Base-by-base conservation (phyloP, 1,284 basidiomycete genomes). In the Volvariella volvacea region DNA sequence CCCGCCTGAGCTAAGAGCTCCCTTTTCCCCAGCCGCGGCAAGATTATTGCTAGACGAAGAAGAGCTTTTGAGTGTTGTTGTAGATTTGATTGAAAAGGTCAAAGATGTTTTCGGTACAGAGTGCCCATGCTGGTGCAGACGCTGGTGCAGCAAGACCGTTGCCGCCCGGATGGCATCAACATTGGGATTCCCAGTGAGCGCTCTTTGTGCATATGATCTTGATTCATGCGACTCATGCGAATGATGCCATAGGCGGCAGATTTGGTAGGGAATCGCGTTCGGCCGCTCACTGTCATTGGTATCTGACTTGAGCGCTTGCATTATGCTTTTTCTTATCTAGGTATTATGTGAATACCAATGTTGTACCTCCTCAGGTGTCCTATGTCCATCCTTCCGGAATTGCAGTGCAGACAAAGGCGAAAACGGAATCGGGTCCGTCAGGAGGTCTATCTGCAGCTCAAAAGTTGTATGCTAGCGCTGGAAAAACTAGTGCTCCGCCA, bases 131-230 rank as follows among this genome's bases (percentile, higher is more conserved):
- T 6, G 25, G 25, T n/a, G n/a, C n/a, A n/a, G n/a, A n/a, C n/a
- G n/a, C n/a, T n/a, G n/a, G n/a, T n/a, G n/a, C n/a, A 28, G 25
- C 6, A 28, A 28, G 12, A 28, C 25, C 25, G 25, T 28, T 67
- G 22, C 65, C 64, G 9, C 44, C 55, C 30, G 66, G 65, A 14
- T 68, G 66, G 66, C 50, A 45, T 30, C 55, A 63, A 25, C 57
- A 64, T 45, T 59, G 53, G 46, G 63, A 67, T 47, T 42, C 56
- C 20, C 51, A 55, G 66, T 67, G 44, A 46, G 63, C 58, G 12
- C 25, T n/a, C 25, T 28, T 6, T 28, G 25, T 28, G 6, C n/a
- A 9, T 3, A 4, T 8, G 20, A 10, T 16, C 4, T 6, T 2
- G 10, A 15, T 22, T 31, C 15, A 15, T 20, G 34, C n/a, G 14